Percentiles rank a stretch among this genome's conserved stretches.
phyloP scores from a whole-genome alignment of 768 basidiomycete species.

The Rhodosporidiobolus sp. region DNA sequence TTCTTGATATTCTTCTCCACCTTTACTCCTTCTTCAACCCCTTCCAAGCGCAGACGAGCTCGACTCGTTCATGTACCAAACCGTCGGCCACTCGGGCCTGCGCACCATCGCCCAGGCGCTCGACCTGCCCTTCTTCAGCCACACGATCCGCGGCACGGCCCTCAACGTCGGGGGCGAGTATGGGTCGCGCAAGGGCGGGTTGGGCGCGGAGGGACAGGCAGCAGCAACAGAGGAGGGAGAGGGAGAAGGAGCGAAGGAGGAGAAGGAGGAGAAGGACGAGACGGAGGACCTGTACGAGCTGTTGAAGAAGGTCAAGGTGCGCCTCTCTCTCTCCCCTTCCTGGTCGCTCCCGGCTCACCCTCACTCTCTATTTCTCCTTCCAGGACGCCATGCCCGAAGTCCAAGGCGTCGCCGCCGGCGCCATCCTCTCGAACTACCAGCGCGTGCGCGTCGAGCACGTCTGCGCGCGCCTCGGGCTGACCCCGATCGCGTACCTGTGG shows the following conservation, averaged over 20 bases:
- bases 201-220: not conserved
- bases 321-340: conserved; percentile 22
- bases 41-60: conserved; percentile 74
- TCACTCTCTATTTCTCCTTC: conserved; percentile 4
- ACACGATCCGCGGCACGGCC: conserved; percentile 74
- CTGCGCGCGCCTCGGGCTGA: conserved; percentile 74
- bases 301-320: conserved; percentile 71
- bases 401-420: conserved; percentile 85
- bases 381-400: conserved; percentile 75
- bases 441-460: conserved; percentile 96
- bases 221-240: conserved; percentile 4
- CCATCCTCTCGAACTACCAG: conserved; percentile 96
- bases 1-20: not conserved
- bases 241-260: no score
- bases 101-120: conserved; percentile 79
- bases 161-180: conserved; percentile 81
- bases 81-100: conserved; percentile 94
- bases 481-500: conserved; percentile 86
- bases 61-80: conserved; percentile 97
- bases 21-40: not conserved
- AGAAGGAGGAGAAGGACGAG: conserved; percentile 68
- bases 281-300: conserved; percentile 86
- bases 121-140: conserved; percentile 77
- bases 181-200: conserved; percentile 53
- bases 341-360: not conserved